Base-by-base conservation (phyloP, 1,284 basidiomycete species). In the Paramarasmius palmivorus region DNA sequence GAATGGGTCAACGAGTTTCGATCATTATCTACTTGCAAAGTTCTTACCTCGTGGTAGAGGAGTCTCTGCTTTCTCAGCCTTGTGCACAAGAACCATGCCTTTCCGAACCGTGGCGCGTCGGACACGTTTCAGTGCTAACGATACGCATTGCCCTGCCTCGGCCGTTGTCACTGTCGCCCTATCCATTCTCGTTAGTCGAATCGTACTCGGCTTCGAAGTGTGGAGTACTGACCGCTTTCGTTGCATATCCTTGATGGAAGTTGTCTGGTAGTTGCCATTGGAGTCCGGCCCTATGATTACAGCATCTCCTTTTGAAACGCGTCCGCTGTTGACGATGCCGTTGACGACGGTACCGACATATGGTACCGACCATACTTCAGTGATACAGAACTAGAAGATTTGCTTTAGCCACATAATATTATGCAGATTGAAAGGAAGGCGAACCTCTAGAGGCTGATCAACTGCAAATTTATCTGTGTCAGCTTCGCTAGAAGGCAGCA, bases 261-360 rank as follows among this genome's bases (percentile, higher is more conserved):
- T 93, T 19, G 82, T 80, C 57, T 88, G 81, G 69, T 91, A 99
- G 62, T 92, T 89, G 1, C 96, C 96, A 52, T 96, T 91, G 0
- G 91, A 85, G 69, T 99, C 97, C 2, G 97, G 97, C 0, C 97
- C 96, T 39, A 98, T 76, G 38, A 95, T 72, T 22, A 98, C 84
- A 0, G 83, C 69, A 64, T 99, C 95, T 29, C 93, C 93, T 5
- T 85, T 79, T 65, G 89, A 91, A 55, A 93, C 75, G 17, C 73
- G 77, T 6, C 93, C 92, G 25, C 86, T 77, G 58, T 92, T 90
- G 53, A 97, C 71, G 53, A 97, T 94, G 1, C 95, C 95, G 62
- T 93, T 94, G 23, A 97, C 92, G 5, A 98, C 96, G 1, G 95
- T 96, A 34, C 96, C 95, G 2, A 96, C 93, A 61, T 95, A 97